Evolutionary conservation across 352 stramenopile species (phyloP).

Genomic region (Globisporangium mamillatum): DNA sequence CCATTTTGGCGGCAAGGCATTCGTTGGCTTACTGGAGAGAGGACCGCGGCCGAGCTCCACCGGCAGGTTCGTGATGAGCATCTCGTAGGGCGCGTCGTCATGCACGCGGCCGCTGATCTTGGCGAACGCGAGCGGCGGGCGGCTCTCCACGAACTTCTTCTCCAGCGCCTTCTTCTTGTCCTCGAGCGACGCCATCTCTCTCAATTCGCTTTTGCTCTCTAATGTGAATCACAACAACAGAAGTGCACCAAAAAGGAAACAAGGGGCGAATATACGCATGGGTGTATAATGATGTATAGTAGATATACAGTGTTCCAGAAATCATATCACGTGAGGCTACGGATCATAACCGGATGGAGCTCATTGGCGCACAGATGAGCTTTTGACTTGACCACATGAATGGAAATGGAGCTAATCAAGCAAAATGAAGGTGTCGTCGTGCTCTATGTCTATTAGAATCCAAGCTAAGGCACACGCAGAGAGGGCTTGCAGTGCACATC

Average conservation of each 20-base stretch:
- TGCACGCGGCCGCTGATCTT: conserved; percentile 63
- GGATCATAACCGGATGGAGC: conserved; percentile 1
- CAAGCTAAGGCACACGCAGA: not conserved
- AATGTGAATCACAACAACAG: not conserved
- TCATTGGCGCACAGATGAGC: conserved; percentile 2
- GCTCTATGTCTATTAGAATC: no score
- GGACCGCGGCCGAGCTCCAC: conserved; percentile 68
- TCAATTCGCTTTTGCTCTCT: not conserved
- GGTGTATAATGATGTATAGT: not conserved
- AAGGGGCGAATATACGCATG: not conserved
- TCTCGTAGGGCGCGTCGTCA: conserved; percentile 68
- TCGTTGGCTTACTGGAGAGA: conserved; percentile 25
- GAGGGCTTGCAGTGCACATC: no score
- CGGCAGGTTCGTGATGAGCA: conserved; percentile 74
- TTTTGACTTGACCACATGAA: not conserved
- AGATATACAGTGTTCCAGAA: not conserved
- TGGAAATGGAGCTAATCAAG: not conserved
- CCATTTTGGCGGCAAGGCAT: not conserved
- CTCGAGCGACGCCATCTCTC: conserved; percentile 32
- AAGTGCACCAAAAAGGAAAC: not conserved
- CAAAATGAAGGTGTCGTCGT: not conserved
- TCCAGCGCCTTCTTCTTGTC: conserved; percentile 78
- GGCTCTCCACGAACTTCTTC: conserved; percentile 73
- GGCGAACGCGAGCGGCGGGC: conserved; percentile 76
- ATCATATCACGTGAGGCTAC: not conserved